Conservation (phyloP, 2,329 filamentous ascomycete genomes). For the Leptoxyphium fumago region DNA sequence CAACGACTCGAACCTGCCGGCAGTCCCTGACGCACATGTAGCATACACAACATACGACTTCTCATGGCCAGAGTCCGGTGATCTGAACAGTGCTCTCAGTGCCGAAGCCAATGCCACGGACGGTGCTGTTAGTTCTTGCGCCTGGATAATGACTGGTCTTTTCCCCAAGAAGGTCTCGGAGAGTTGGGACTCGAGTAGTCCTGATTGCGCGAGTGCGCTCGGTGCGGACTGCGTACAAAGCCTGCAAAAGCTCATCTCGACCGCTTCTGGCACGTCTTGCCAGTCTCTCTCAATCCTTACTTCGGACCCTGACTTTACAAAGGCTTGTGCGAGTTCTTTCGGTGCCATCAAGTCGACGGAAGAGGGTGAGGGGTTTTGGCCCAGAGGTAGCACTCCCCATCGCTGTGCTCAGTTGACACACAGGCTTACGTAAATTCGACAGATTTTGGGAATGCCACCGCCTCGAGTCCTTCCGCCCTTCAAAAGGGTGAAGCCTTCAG, state of each 20-base stretch:
- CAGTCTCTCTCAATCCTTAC: background rate
- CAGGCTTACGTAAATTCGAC: background rate
- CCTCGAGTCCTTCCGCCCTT: background rate
- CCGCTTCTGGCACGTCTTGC: background rate
- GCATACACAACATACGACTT: background rate
- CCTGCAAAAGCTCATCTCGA: background rate
- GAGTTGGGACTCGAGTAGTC: background rate
- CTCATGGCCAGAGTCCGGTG: background rate
- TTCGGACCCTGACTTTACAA: background rate
- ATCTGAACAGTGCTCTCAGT: background rate
- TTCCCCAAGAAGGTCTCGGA: background rate
- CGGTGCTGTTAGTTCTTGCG: background rate
- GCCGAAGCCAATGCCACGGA: background rate
- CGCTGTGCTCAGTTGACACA: no score
- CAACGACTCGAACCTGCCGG: background rate
- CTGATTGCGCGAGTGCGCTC: background rate
- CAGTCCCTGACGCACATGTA: background rate
- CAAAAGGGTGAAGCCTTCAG: background rate
- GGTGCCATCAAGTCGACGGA: background rate
- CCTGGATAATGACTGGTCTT: background rate
- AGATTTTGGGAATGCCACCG: background rate
- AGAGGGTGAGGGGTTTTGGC: background rate
- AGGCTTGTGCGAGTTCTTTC: background rate
- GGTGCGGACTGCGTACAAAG: background rate
- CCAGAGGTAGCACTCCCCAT: background rate